Base-by-base conservation (phyloP, 2,329 filamentous ascomycete genomes). In the Colletotrichum eremochloae region DNA sequence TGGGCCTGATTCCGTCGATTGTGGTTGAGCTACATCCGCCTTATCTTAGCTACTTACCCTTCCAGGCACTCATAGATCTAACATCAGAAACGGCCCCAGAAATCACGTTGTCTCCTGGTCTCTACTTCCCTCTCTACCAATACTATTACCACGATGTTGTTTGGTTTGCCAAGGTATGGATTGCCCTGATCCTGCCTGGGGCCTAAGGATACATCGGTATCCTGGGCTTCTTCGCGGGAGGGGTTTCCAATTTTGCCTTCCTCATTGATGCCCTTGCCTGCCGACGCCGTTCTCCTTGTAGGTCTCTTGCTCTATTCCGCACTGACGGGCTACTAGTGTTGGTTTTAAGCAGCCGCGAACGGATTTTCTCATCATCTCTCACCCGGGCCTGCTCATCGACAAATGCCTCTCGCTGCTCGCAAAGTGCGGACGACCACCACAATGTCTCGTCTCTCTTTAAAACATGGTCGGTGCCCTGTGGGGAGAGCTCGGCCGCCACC, bases 401-500 rank as follows among this genome's bases (percentile, higher is more conserved):
- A n/a, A 18, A 33, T 57, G 9, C 29, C 38, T 18, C 40, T 20
- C 6, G 18, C 48, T 63, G 38, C 40, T 14, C 11, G 18, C 42
- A 56, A 18, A 56, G 29, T 57, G 55, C 52, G 63, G 29, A 44
- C 42, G 24, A 52, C 29, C 42, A 31, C 36, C 44, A 55, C 31
- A 11, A 58, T 58, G 50, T 63, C 57, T 48, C 46, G 6, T 20
- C 33, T 50, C 42, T 58, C 42, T 58, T 40, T 9, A 52, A 46
- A 63, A 46, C 58, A n/a, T 33, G 44, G 11, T n/a, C 42, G 31
- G 18, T 29, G 44, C 53, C 36, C 65, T 63, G 65, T 63, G 44
- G 42, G 50, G 44, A 69, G 36, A 63, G 64, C 58, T 71, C 69
- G 58, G 69, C 65, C 65, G 52, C n/a, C 58, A 46, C 53, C 68